phyloP scores from a whole-genome alignment of 2,329 filamentous ascomycete species.

The Periconia digitata region DNA sequence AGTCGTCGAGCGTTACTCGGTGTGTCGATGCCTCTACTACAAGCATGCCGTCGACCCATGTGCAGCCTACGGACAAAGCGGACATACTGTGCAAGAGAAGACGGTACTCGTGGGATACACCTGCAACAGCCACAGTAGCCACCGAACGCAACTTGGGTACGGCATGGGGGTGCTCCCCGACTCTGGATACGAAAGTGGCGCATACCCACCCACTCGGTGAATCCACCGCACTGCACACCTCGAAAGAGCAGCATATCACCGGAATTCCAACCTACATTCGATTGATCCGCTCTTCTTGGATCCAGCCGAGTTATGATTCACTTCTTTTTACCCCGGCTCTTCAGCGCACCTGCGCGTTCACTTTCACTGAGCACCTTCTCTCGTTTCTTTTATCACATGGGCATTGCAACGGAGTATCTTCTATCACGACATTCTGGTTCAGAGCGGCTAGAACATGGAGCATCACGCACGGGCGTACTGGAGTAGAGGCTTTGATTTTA shows the following conservation, averaged over 20 bases:
- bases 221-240: not conserved
- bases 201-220: slow-evolving; percentile 14
- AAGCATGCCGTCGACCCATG: slow-evolving; percentile 85
- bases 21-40: slow-evolving; percentile 86
- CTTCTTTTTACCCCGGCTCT: slow-evolving; percentile 27
- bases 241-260: not conserved
- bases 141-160: slow-evolving; percentile 24
- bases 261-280: not conserved
- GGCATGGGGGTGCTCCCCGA: slow-evolving; percentile 26
- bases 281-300: not conserved
- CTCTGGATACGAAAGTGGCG: slow-evolving; percentile 32
- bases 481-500: slow-evolving; percentile 7
- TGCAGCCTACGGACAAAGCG: slow-evolving; percentile 70
- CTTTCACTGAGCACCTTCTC: slow-evolving; percentile 11
- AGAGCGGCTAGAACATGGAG: slow-evolving; percentile 15
- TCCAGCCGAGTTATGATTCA: slow-evolving; percentile 5
- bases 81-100: slow-evolving; percentile 71
- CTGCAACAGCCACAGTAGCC: slow-evolving; percentile 60
- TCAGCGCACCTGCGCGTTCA: slow-evolving; percentile 16
- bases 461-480: slow-evolving; percentile 12
- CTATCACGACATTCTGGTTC: slow-evolving; percentile 6
- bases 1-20: slow-evolving; percentile 81
- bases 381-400: slow-evolving; percentile 10
- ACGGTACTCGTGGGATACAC: slow-evolving; percentile 82
- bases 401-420: slow-evolving; percentile 33